Evolutionary conservation across 495 filamentous ascomycete genomes (phyloP).

Genomic region (Penicillium pulvis): DNA sequence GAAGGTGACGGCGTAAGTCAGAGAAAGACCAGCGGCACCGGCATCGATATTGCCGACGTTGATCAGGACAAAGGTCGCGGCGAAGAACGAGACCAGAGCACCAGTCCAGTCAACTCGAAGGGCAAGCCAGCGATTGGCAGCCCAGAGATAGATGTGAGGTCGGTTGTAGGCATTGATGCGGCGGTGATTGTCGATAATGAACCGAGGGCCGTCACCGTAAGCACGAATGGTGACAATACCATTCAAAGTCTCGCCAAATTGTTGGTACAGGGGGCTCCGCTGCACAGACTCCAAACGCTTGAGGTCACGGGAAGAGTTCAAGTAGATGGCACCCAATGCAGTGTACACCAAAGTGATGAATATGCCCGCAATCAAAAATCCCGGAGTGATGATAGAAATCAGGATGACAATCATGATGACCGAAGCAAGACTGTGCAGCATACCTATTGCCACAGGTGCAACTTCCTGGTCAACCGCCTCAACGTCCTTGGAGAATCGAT

Average conservation of each 20-base stretch:
- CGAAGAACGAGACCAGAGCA: constrained; percentile 91
- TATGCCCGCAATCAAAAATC: constrained; percentile 82
- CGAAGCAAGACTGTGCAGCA: constrained; percentile 66
- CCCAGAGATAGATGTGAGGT: constrained; percentile 97
- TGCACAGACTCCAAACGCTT: constrained; percentile 96
- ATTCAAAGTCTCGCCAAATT: constrained; percentile 94
- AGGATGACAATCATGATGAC: constrained; percentile 87
- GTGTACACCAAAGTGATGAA: constrained; percentile 86
- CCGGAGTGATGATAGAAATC: constrained; percentile 91
- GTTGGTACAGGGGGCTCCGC: constrained; percentile 93
- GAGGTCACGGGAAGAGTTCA: constrained; percentile 87
- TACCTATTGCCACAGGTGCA: constrained; percentile 81
- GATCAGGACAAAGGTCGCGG: constrained; percentile 85
- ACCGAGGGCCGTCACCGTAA: constrained; percentile 91
- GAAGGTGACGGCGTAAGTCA: constrained; percentile 98
- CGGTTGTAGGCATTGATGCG: constrained; percentile 89
- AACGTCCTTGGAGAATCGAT: constrained; percentile 96
- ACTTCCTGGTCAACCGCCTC: constrained; percentile 96
- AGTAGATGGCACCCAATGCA: constrained; percentile 82
- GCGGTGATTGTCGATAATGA: constrained; percentile 88
- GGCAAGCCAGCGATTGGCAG: constrained; percentile 94
- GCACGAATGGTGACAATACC: constrained; percentile 98
- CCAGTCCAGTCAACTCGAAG: constrained; percentile 90
- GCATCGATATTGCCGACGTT: constrained; percentile 86
- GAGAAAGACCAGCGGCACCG: constrained; percentile 89